Evolutionary conservation across 768 basidiomycete species (phyloP), one percentile per base, ranked within the genome.

Genomic region (Termitomyces sp.): DNA sequence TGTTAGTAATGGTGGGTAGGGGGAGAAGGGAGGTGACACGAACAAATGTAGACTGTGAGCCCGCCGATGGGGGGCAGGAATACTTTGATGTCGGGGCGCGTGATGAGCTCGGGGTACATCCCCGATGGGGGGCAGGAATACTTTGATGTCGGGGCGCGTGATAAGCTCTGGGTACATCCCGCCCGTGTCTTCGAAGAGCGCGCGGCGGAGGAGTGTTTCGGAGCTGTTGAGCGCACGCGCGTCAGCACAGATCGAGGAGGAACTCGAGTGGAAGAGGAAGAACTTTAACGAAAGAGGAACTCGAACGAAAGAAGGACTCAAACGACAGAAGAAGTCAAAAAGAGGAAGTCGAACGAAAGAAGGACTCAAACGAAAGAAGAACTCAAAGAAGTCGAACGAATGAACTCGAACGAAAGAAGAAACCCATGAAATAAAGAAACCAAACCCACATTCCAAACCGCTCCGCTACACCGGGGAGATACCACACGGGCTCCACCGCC

Each of bases 111-210:
- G 3, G 95, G 95, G 70, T 92, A 94, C 89, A 93, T 93, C 67
- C 94, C 93, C 96, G 57, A 98, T 98, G 0, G 96, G 96, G 0
- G 96, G 96, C 0, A 98, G 79, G 81, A 97, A 98, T 22, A 95
- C 83, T 70, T 95, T 95, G 78, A 98, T 89, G 67, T 98, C 96
- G 0, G 94, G 91, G 22, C 95, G 86, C 6, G 96, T 98, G 67
- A 98, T 88, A 32, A 98, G 82, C 66, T 98, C 96, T 2, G 95
- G 95, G 70, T 92, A 94, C 89, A 93, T 93, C 67, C 94, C 93
- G 64, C 93, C 94, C 0, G 93, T 96, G 62, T 97, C 96, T 70
- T 98, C 96, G 64, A 98, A 98, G 37, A 98, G 78, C 0, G 92
- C 89, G n/a, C 96, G 81, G 20, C 96, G 86, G 3, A 98, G 82